Evolutionary conservation across 2,329 filamentous ascomycete species (phyloP).

Genomic region (Macrophomina pseudophaseolina): DNA sequence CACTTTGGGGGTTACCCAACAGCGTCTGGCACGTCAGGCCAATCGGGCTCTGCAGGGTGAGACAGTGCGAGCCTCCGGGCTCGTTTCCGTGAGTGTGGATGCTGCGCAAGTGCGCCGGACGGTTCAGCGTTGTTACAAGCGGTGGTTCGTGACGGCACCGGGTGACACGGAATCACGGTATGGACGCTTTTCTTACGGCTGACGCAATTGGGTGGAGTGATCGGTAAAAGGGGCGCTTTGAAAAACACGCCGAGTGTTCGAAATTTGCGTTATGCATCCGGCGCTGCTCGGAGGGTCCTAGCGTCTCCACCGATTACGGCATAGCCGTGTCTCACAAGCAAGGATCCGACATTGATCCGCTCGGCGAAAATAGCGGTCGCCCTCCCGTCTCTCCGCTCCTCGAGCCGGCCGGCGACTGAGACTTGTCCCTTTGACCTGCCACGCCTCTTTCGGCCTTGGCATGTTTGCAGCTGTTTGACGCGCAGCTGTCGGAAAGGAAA

Average conservation of each 20-base stretch:
- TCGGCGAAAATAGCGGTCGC: slow-evolving; percentile 18
- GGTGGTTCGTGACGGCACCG: neutral
- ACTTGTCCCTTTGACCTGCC: neutral
- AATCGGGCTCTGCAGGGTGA: neutral
- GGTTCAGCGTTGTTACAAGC: neutral
- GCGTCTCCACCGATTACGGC: slow-evolving; percentile 10
- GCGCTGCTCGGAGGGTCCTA: slow-evolving; percentile 18
- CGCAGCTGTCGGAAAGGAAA: slow-evolving; percentile 25
- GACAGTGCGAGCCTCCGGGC: neutral
- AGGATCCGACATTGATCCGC: slow-evolving; percentile 15
- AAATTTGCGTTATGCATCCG: slow-evolving; percentile 25
- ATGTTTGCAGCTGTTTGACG: slow-evolving; percentile 26
- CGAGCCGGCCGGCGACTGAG: neutral
- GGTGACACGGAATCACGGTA: neutral
- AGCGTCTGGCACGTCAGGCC: neutral
- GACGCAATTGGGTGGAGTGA: slow-evolving; percentile 5
- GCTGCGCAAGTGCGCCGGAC: neutral
- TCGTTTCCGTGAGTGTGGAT: neutral
- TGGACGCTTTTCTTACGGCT: neutral
- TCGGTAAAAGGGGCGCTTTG: slow-evolving; percentile 17
- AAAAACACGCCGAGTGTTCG: slow-evolving; percentile 11
- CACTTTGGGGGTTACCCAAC: neutral
- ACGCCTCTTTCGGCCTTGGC: slow-evolving; percentile 9
- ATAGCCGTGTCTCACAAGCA: slow-evolving; percentile 18
- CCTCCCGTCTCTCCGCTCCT: slow-evolving; percentile 11